Evolutionary conservation across 1,284 basidiomycete species (phyloP), one percentile per base, ranked within the genome.

Genomic region (Trichosporon sp.): DNA sequence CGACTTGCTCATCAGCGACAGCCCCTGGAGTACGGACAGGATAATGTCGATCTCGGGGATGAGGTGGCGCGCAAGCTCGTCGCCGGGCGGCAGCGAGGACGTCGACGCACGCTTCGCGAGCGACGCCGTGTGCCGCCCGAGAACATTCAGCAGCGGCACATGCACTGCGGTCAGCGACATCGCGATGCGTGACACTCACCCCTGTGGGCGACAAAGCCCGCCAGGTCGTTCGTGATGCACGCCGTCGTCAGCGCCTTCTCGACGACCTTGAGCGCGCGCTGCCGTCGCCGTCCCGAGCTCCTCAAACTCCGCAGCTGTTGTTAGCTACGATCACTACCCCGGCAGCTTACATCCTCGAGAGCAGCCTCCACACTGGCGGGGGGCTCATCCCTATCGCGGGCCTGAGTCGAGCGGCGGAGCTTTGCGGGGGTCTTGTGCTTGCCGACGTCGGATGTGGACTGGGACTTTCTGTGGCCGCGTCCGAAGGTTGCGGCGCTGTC

Each of bases 21-120:
- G 84, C 2, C 93, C 93, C 82, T 95, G 93, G 7, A 95, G 84
- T 23, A 94, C 83, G 0, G 86, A 88, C 9, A 94, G 84, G 0
- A 88, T 83, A 3, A 65, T 29, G 29, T 70, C 71, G 32, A 82
- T 65, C 68, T 82, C 81, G 3, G 75, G 76, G 13, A 74, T 64
- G 1, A 81, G 73, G 34, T 65, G 65, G 1, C 62, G 44, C 0
- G 74, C 75, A 5, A 77, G 38, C 21, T 77, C 76, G 65, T 81
- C 80, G 4, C 69, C 70, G 8, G 75, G 35, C 1, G 74, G 68
- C 3, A 79, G 65, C 0, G 78, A 72, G 0, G 77, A 74, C 42
- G 73, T 70, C 2, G 69, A 65, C 1, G 75, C 72, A 1, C 75
- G 74, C 23, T 74, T 74, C 11, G 75, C 63, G 2, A 81, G 73